A percentile compares a stretch with the other conserved stretches of the same genome.
These are phyloP conservation scores for Trametes hirsuta DNA, from an alignment of 1,284 basidiomycete genomes.

Conservation along the genomic window DNA sequence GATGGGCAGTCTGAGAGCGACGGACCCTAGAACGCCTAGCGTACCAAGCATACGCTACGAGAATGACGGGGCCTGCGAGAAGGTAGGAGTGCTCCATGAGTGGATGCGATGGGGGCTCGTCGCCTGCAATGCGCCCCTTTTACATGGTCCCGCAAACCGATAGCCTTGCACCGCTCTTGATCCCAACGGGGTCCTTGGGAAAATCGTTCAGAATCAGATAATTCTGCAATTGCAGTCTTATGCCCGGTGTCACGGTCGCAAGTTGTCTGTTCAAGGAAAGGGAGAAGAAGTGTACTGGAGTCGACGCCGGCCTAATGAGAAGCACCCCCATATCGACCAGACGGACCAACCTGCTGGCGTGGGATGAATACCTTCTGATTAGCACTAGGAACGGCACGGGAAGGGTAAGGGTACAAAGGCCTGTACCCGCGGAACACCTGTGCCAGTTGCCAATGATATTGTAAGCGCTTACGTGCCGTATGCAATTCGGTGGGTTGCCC, in stretches of 20 bases:
- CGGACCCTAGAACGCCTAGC: slow-evolving; percentile 13
- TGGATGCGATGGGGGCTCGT: neutral
- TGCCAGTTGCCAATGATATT: no score
- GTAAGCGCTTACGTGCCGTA: no score
- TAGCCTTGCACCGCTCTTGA: neutral
- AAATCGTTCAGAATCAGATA: neutral
- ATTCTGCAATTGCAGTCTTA: neutral
- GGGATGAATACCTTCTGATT: no score
- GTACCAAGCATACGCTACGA: slow-evolving; percentile 17
- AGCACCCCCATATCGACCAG: slow-evolving; percentile 1
- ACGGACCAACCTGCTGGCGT: neutral
- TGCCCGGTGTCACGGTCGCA: neutral
- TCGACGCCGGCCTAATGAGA: neutral
- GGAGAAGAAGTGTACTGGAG: neutral
- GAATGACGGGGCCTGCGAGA: slow-evolving; percentile 13
- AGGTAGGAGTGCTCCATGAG: slow-evolving; percentile 26
- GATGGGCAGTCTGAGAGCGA: neutral
- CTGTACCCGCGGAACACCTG: no score
- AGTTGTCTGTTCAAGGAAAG: neutral
- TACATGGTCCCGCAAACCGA: slow-evolving; percentile 3
- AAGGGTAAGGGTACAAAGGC: no score
- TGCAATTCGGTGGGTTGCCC: no score
- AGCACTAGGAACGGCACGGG: no score
- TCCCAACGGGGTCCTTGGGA: neutral
- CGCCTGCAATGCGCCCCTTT: neutral